Evolutionary conservation across 257 asterid genomes (phyloP).

Genomic region (Schizonepeta tenuifolia): DNA sequence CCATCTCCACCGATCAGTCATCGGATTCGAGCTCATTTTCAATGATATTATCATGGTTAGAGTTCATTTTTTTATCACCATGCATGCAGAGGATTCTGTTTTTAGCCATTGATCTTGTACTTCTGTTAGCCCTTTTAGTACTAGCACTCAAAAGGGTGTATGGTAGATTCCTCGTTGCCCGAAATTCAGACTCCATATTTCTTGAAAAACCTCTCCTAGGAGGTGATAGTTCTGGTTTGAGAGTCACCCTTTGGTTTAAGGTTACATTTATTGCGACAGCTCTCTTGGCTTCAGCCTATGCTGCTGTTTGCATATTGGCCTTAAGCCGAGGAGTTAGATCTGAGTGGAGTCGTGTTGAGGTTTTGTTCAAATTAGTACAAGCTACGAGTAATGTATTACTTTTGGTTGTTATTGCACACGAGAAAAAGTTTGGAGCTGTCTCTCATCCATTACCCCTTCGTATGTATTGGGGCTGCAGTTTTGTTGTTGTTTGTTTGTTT

Average conservation of each 20-base stretch:
- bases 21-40: conserved; percentile 33
- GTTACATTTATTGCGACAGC: conserved; percentile 38
- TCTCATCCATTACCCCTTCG: conserved; percentile 47
- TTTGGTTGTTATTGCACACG: conserved; percentile 48
- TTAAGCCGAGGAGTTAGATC: conserved; percentile 39
- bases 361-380: conserved; percentile 43
- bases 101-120: conserved; percentile 44
- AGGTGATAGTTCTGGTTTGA: conserved; percentile 34
- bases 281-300: conserved; percentile 47
- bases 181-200: conserved; percentile 23
- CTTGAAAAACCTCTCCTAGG: conserved; percentile 54
- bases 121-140: conserved; percentile 39
- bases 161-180: conserved; percentile 29
- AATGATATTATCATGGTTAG: conserved; percentile 35
- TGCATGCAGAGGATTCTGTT: conserved; percentile 57
- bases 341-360: conserved; percentile 48
- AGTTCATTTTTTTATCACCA: conserved; percentile 56
- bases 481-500: conserved; percentile 23
- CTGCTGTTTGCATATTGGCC: conserved; percentile 40
- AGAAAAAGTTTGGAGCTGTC: conserved; percentile 49
- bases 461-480: conserved; percentile 34
- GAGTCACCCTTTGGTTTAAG: conserved; percentile 46
- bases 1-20: conserved; percentile 41
- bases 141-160: conserved; percentile 38
- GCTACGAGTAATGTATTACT: conserved; percentile 42